These are phyloP conservation scores for Cyberlindnera xishuangbannaensis DNA, from an alignment of 805 yeast species.

Conservation along the genomic window DNA sequence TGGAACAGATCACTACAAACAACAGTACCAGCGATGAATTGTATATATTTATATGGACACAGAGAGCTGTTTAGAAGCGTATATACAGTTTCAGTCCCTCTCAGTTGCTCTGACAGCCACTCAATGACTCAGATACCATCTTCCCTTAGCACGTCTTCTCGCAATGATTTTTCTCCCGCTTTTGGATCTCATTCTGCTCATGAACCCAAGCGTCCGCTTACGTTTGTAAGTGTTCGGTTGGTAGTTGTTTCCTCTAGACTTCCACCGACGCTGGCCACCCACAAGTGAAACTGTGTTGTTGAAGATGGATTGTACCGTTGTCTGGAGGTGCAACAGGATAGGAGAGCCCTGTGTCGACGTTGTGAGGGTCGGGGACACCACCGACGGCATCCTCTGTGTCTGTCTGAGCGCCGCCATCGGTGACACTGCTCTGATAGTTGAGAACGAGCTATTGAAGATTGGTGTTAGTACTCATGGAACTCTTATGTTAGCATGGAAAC, in stretches of 20 bases:
- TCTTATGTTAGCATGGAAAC: too few species aligned
- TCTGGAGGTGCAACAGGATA: constrained; percentile 9
- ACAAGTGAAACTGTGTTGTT: constrained; percentile 25
- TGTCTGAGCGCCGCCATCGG: constrained; percentile 21
- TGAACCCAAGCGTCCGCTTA: constrained; percentile 84
- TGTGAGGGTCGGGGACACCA: constrained; percentile 21
- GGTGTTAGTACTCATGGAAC: constrained; percentile 15
- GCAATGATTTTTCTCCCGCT: constrained; percentile 74
- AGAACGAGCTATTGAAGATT: constrained; percentile 8
- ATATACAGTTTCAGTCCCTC: too few species aligned
- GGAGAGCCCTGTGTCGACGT: constrained; percentile 15
- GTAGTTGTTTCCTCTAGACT: constrained; percentile 88
- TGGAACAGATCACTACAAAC: too few species aligned
- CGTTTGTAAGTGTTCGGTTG: constrained; percentile 90
- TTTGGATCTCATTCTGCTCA: constrained; percentile 71
- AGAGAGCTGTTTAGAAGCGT: too few species aligned
- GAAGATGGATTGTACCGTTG: constrained; percentile 23
- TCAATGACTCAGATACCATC: constrained; percentile 88
- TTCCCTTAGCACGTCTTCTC: constrained; percentile 79
- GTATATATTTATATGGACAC: too few species aligned
- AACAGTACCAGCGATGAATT: too few species aligned
- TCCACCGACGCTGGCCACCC: constrained; percentile 60
- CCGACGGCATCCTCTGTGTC: constrained; percentile 14
- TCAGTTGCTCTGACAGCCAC: too few species aligned
- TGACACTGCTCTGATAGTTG: constrained; percentile 16